Evolutionary conservation across 73 alveolate genomes (phyloP), one percentile per base, ranked within the genome.

Genomic region (Paramecium tetraurelia): DNA sequence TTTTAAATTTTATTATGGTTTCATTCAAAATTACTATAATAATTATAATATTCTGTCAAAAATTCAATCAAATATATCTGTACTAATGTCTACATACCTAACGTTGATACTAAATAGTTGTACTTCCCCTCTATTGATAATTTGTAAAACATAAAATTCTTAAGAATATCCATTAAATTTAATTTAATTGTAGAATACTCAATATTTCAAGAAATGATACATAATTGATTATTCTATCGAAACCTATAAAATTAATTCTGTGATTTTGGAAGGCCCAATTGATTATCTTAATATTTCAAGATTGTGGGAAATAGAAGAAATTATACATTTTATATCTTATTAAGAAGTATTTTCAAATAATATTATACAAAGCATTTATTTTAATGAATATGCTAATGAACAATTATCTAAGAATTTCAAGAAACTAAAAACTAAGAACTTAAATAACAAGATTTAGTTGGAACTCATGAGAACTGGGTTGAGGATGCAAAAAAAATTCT

Each of bases 401-500:
- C n/a, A n/a, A n/a, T n/a, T n/a, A n/a, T n/a, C n/a, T n/a, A n/a
- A 0, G 46, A 72, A 24, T 63, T 63, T 1, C 2, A 27, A 14
- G 7, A 12, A 8, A 43, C 46, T 20, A 11, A 35, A 22, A 43
- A 29, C 8, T 0, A 77, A 18, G 22, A 41, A 77, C 9, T 46
- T 11, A 38, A 43, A 0, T 77, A 59, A 40, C 50, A 8, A 59
- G 22, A 27, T 59, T 59, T 2, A 44, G 27, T 80, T 80, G 72
- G 72, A 76, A 80, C 44, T 5, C 21, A 29, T 11, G 24, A 9
- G 69, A 80, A 21, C 14, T 80, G 90, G 90, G 16, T 16, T 7
- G 90, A 40, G 5, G 90, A 80, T 80, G 75, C 76, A 22, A 36
- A 80, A 72, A n/a, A 72, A 72, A 63, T n/a, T 63, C 22, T 33